These are phyloP conservation scores for Gomphus sp. DNA, from an alignment of 1,284 basidiomycete species.

Conservation along the genomic window DNA sequence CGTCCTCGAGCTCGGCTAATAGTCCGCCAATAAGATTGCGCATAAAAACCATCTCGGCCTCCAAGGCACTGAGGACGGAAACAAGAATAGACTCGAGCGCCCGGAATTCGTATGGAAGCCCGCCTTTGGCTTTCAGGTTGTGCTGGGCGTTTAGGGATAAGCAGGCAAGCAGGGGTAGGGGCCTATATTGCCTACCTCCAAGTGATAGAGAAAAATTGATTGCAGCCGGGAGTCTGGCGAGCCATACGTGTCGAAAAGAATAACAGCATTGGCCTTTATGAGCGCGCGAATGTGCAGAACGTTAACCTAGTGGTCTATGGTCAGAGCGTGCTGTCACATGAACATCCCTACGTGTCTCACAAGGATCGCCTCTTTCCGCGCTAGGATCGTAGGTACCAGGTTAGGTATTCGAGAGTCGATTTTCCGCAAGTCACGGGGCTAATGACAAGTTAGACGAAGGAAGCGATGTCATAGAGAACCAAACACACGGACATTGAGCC, in stretches of 20 bases:
- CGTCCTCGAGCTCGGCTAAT: constrained; percentile 85
- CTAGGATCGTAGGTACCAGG: constrained; percentile 89
- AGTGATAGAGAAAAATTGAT: constrained; percentile 80
- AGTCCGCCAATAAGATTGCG: constrained; percentile 80
- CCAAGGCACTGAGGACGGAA: constrained; percentile 81
- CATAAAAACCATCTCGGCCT: constrained; percentile 90
- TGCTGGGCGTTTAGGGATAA: constrained; percentile 39
- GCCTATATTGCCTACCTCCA: constrained; percentile 47
- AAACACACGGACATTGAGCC: constrained; percentile 67
- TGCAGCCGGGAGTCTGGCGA: constrained; percentile 79
- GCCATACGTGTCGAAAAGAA: constrained; percentile 88
- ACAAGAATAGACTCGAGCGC: constrained; percentile 86
- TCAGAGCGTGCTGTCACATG: constrained; percentile 3
- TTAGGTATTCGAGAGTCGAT: constrained; percentile 93
- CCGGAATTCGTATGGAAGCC: constrained; percentile 86
- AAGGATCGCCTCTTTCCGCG: constrained; percentile 81
- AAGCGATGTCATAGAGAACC: background rate
- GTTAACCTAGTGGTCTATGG: constrained; percentile 52
- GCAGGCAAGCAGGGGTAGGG: constrained; percentile 11
- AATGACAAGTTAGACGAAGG: constrained; percentile 10
- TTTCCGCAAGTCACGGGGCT: constrained; percentile 95
- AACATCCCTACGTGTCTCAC: constrained; percentile 32
- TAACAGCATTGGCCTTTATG: constrained; percentile 86
- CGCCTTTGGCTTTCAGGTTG: constrained; percentile 63
- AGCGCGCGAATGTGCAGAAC: constrained; percentile 92